phyloP scores from a whole-genome alignment of 2,329 filamentous ascomycete genomes.

The Dactylellina haptotyla region DNA sequence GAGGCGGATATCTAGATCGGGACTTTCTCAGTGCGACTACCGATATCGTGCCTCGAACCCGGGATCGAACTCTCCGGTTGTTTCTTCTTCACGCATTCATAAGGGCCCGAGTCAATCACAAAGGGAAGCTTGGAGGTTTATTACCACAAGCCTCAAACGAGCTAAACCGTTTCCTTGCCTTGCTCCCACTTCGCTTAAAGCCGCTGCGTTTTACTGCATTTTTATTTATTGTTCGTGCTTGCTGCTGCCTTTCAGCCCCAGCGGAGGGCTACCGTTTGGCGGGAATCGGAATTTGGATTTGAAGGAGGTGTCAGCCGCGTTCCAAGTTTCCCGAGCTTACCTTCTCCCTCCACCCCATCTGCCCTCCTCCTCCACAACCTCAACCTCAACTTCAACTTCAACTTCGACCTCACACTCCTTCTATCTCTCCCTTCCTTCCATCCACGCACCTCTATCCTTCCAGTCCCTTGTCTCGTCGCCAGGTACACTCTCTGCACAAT shows the following conservation, averaged over 20 bases:
- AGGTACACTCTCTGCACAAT: constrained; percentile 7
- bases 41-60: no score
- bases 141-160: no score
- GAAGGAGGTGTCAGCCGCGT: constrained; percentile 38
- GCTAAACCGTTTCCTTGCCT: constrained; percentile 24
- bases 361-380: background rate
- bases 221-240: no score
- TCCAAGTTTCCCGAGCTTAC: constrained; percentile 14
- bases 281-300: constrained; percentile 28
- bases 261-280: constrained; percentile 13
- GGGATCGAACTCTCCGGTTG: no score
- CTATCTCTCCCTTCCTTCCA: background rate
- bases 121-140: no score
- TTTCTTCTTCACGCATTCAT: no score
- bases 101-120: background rate
- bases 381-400: background rate
- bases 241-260: constrained; percentile 37
- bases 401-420: background rate
- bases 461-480: background rate
- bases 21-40: no score
- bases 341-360: background rate
- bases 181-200: constrained; percentile 29
- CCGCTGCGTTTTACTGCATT: constrained; percentile 31
- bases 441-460: background rate
- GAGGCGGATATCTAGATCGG: constrained; percentile 1